Evolutionary conservation across 257 asterid genomes (phyloP), one percentile per base, ranked within the genome.

Genomic region (Cordia subcordata): DNA sequence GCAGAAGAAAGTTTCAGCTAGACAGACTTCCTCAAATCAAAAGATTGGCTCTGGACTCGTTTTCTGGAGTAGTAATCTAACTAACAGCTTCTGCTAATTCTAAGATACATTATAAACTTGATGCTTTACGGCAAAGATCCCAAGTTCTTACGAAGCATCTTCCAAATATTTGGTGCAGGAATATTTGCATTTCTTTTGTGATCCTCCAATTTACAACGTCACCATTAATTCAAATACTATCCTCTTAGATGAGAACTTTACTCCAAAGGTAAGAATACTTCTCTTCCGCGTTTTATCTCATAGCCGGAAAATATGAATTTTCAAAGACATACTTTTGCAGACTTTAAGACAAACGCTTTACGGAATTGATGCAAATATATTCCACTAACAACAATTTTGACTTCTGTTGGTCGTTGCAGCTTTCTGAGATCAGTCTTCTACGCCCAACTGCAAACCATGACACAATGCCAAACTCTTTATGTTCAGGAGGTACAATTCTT

Each of bases 121-220:
- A 27, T 27, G 35, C 35, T 27, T 27, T 27, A 27, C 6, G 4
- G 3, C 35, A 27, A 27, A 27, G 35, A 6, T 27, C 6, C 35
- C 35, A 27, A 27, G 3, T 27, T 27, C 35, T 42, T 9, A 42
- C 15, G 3, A 42, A 42, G 18, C 53, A 49, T 49, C 11, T 49
- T 49, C 53, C 53, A 42, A 42, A 3, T 13, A 42, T 42, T 13
- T 37, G 57, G 67, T 79, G 80, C 74, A 91, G 98, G 98, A 91
- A 72, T 91, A 91, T 68, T 63, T 88, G 75, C 95, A 79, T 55
- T 91, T 84, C 71, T 91, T 91, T 85, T 88, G 98, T 66, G 95
- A 88, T 72, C 96, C 96, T 4, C 94, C 96, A 8, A 51, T 82
- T 37, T 79, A 82, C 62, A 84, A 65, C 8, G 77, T 84, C 66